A percentile compares a stretch with the other conserved stretches of the same genome.
phyloP scores from a whole-genome alignment of 805 yeast genomes.

The Kodamaea leandrae region DNA sequence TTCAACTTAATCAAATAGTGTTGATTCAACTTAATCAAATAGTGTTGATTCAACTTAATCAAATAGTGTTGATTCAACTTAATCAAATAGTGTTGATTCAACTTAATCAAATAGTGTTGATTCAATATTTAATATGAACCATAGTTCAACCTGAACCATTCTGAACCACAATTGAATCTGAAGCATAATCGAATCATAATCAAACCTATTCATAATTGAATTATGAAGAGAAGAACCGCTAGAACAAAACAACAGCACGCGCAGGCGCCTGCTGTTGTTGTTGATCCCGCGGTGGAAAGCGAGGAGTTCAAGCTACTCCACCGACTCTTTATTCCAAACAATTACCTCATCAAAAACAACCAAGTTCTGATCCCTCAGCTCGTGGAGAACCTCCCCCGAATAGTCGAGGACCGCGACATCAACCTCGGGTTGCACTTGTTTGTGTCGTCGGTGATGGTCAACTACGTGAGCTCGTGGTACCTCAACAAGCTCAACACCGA shows the following conservation, averaged over 20 bases:
- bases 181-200: too few relatives aligned
- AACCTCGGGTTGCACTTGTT: slow-evolving; percentile 39
- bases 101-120: too few relatives aligned
- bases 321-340: slow-evolving; percentile 34
- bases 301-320: slow-evolving; percentile 35
- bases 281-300: slow-evolving; percentile 21
- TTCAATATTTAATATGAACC: too few relatives aligned
- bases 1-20: too few relatives aligned
- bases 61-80: too few relatives aligned
- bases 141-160: too few relatives aligned
- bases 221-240: neutral
- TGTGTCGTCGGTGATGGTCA: slow-evolving; percentile 26
- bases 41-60: too few relatives aligned
- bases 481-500: slow-evolving; percentile 28
- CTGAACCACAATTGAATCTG: too few relatives aligned
- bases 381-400: slow-evolving; percentile 25
- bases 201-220: neutral
- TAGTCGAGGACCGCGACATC: slow-evolving; percentile 22
- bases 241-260: slow-evolving; percentile 3
- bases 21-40: too few relatives aligned
- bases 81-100: too few relatives aligned
- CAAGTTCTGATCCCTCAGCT: slow-evolving; percentile 26
- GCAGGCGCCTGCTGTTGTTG: slow-evolving; percentile 13
- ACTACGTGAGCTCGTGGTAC: slow-evolving; percentile 17
- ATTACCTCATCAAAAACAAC: slow-evolving; percentile 29